Evolutionary conservation across 179 eudicot species (phyloP).

Genomic region (Nepenthes alata): DNA sequence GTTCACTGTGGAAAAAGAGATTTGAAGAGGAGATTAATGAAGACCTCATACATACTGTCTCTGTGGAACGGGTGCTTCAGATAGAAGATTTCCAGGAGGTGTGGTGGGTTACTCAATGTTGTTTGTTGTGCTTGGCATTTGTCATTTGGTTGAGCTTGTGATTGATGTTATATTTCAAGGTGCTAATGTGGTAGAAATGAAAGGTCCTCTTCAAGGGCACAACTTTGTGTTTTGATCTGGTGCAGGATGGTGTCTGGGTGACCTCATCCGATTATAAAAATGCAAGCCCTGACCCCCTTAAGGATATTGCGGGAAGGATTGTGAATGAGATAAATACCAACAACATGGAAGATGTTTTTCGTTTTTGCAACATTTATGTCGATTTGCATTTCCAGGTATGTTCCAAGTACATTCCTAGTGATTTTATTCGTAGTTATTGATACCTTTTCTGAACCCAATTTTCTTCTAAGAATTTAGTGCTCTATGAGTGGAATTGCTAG

Average conservation of each 20-base stretch:
- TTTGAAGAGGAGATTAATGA: slow-evolving; percentile 67
- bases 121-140: not conserved
- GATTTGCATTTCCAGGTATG: slow-evolving; percentile 67
- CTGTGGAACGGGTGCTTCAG: slow-evolving; percentile 74
- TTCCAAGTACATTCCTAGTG: not conserved
- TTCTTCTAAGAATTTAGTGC: too few relatives aligned
- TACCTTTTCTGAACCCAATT: too few relatives aligned
- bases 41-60: slow-evolving; percentile 46
- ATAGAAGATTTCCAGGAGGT: slow-evolving; percentile 88
- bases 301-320: slow-evolving; percentile 61
- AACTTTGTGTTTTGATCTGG: slow-evolving; percentile 1
- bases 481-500: too few relatives aligned
- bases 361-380: slow-evolving; percentile 71
- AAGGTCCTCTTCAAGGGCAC: not conserved
- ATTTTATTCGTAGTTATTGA: not conserved
- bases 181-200: too few relatives aligned
- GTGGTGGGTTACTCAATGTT: slow-evolving; percentile 14
- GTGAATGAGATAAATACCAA: slow-evolving; percentile 60
- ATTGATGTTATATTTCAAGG: not conserved
- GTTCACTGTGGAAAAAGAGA: slow-evolving; percentile 56
- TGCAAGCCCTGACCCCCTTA: slow-evolving; percentile 82
- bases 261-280: slow-evolving; percentile 55
- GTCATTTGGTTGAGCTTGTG: slow-evolving; percentile 1
- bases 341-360: slow-evolving; percentile 70
- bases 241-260: slow-evolving; percentile 83